These are phyloP conservation scores for Neoboletus subvelutipes DNA, from an alignment of 768 basidiomycete species.

Conservation along the genomic window DNA sequence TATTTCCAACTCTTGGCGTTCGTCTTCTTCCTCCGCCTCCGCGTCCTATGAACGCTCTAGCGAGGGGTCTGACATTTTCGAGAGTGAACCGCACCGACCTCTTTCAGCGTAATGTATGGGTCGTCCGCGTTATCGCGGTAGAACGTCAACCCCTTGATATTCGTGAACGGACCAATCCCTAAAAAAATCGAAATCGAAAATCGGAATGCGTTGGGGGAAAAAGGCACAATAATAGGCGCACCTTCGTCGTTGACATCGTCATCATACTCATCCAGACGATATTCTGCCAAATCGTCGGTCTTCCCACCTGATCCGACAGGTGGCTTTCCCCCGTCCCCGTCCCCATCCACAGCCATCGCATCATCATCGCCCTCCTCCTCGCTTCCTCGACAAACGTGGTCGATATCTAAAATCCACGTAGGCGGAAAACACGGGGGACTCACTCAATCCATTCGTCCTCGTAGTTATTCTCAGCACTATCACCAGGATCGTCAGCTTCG, in stretches of 20 bases:
- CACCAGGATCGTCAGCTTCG: constrained; percentile 57
- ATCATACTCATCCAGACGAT: constrained; percentile 92
- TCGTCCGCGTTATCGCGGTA: constrained; percentile 92
- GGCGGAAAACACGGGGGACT: constrained; percentile 37
- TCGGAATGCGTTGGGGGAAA: not conserved
- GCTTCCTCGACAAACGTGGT: constrained; percentile 30
- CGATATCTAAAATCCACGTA: constrained; percentile 7
- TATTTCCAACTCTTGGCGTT: constrained; percentile 87
- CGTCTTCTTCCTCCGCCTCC: constrained; percentile 61
- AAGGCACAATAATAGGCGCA: not conserved
- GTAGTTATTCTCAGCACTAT: constrained; percentile 41
- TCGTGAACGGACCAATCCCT: constrained; percentile 85
- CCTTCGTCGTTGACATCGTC: constrained; percentile 56
- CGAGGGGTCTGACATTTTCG: not conserved
- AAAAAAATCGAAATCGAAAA: not conserved
- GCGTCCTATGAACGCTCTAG: constrained; percentile 14
- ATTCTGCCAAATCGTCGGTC: constrained; percentile 74
- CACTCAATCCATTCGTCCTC: constrained; percentile 85
- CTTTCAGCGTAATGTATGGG: constrained; percentile 95
- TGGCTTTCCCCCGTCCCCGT: constrained; percentile 8
- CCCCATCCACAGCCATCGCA: constrained; percentile 62
- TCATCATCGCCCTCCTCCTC: constrained; percentile 50
- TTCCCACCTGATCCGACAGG: constrained; percentile 34
- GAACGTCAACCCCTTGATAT: constrained; percentile 91
- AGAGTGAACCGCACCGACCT: constrained; percentile 52